Evolutionary conservation across 140 eudicot species (phyloP), one percentile per base, ranked within the genome.

Genomic region (Oenanthe javanica): DNA sequence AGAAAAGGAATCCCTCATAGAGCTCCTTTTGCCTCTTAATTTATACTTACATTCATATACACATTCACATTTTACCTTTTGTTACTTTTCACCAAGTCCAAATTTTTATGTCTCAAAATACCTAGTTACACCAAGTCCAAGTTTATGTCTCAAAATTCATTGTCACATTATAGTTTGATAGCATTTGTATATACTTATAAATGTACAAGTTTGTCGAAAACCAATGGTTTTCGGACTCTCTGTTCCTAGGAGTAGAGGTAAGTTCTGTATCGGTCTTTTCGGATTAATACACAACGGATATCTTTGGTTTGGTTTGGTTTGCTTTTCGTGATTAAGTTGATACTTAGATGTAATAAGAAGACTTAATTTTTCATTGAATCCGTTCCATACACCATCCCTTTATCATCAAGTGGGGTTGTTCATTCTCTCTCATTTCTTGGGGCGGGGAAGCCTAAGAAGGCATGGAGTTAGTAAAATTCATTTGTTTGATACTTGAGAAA

Each of bases 1-100:
- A 91, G 98, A 89, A 93, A 93, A 70, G 98, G 98, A 73, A 88
- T 93, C 77, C 98, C 98, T 80, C 98, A 88, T 84, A 87, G 98
- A 73, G 98, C 98, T 59, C 98, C 98, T 40, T 90, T 93, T 79
- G 92, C 89, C 52, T 90, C 96, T 77, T 91, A 87, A 86, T 77
- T 48, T 54, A 5, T 45, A 72, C 36, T 31, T 18, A 43, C 25
- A 78, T 71, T 42, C 76, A 42, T 51, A 77, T 77, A 64, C 73
- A 67, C 13, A 31, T 11, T 67, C 21, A 67, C 73, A 27, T 31
- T 3, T 69, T n/a, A 81, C 75, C 79, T 63, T 78, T 78, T 27
- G 4, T 66, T 42, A 70, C 72, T 25, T 36, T 36, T n/a, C 19
- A 69, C 18, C 75, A 70, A 70, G 36, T 61, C 69, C 69, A 61